Conservation (phyloP, 331 rosid species). For the Rhamnella rubrinervis region DNA sequence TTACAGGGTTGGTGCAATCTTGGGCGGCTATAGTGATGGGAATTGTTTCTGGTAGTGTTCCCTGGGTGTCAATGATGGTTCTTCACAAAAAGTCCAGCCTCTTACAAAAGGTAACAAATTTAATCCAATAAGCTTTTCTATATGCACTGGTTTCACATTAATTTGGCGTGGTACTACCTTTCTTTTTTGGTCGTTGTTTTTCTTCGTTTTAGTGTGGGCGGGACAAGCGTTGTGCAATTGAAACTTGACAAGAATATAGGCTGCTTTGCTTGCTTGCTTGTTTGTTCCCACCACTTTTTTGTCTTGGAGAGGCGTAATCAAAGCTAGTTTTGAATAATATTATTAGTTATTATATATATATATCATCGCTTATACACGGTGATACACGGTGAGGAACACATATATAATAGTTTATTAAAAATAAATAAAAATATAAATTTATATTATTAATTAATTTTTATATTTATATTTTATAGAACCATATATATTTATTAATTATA, state of each 20-base stretch:
- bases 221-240: not conserved
- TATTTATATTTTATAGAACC: too few relatives aligned
- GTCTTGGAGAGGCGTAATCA: not conserved
- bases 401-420: too few relatives aligned
- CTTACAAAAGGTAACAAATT: constrained; percentile 53
- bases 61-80: constrained; percentile 93
- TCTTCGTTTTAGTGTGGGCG: not conserved
- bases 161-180: not conserved
- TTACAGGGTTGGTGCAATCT: constrained; percentile 83
- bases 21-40: constrained; percentile 99
- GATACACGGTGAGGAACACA: too few relatives aligned
- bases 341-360: too few relatives aligned
- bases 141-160: not conserved
- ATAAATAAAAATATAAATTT: too few relatives aligned
- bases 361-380: too few relatives aligned
- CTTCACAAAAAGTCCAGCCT: constrained; percentile 72
- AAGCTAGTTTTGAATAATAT: not conserved
- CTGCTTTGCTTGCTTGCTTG: not conserved
- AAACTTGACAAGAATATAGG: not conserved
- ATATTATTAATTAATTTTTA: too few relatives aligned
- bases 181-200: not conserved
- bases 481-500: too few relatives aligned
- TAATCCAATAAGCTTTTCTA: not conserved
- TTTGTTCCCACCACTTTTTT: constrained; percentile 2
- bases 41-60: constrained; percentile 66